Base-by-base conservation (phyloP, 805 yeast species). In the Spathaspora gorwiae region DNA sequence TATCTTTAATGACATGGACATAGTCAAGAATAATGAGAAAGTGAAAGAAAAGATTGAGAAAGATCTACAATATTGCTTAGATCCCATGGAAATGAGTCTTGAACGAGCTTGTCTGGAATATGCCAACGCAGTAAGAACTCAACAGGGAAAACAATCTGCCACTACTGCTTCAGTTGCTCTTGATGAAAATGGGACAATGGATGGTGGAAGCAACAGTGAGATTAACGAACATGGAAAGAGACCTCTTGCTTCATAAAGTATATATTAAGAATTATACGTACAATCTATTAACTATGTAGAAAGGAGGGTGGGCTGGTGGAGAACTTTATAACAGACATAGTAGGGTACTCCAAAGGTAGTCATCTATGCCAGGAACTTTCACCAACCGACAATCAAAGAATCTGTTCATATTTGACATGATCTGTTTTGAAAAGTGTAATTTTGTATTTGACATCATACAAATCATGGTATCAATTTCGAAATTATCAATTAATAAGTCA, bases 181-280 rank as follows among this genome's bases (percentile, higher is more conserved):
- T 11, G 12, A 29, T 3, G 32, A 29, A 2, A 11, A 29, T 29
- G 32, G 32, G 9, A 5, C 6, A 8, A 26, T 9, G 41, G 24
- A 19, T 3, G 24, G 5, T 19, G n/a, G 14, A 19, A 39, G n/a
- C 5, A 35, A 9, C 37, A 38, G 12, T n/a, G 41, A 30, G n/a
- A 14, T 59, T 12, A 68, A 68, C 47, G 68, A 56, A 33, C 65
- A 67, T 51, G 72, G 73, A 6, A 67, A 66, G 47, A 48, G 70
- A 37, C 62, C 60, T 11, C 15, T 26, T 12, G 4, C 13, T 37
- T 11, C 15, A 26, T 26, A 13, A 29, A n/a, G 13, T 11, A 37
- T 37, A 7, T 12, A 13, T 12, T 13, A 26, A 29, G 26, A 11
- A 35, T 3, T 11, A n/a, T 35, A 35, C 12, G 12, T 35, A 15